phyloP scores from a whole-genome alignment of 192 early-diverging fungal species.

The Mortierella hygrophila region DNA sequence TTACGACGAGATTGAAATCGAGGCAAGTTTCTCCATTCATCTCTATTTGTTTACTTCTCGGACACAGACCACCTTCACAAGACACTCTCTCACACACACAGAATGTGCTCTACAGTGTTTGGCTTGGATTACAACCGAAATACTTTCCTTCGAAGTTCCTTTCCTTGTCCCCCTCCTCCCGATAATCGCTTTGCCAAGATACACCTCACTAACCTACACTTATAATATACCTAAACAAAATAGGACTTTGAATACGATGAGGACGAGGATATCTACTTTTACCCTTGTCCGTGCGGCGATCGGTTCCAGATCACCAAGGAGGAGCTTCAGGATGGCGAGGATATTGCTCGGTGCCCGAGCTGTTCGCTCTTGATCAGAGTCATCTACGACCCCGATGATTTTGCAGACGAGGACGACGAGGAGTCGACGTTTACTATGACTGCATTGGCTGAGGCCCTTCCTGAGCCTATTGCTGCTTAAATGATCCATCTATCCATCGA shows the following conservation, averaged over 20 bases:
- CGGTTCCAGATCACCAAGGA: conserved; percentile 88
- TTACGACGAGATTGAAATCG: conserved; percentile 75
- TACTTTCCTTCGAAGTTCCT: not conserved
- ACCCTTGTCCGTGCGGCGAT: conserved; percentile 98
- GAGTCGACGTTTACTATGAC: conserved; percentile 58
- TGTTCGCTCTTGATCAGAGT: conserved; percentile 94
- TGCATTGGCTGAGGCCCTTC: conserved; percentile 50
- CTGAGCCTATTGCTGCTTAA: conserved; percentile 49
- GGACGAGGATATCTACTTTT: conserved; percentile 84
- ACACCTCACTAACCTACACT: not conserved
- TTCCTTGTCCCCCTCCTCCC: not conserved
- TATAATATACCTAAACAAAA: not conserved
- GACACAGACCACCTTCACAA: conserved; percentile 1
- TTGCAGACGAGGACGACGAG: conserved; percentile 65
- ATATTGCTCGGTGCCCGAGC: conserved; percentile 90
- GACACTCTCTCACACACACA: not conserved
- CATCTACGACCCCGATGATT: conserved; percentile 88
- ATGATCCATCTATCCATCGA: conserved; percentile 13
- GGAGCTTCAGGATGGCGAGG: conserved; percentile 84
- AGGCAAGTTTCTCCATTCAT: conserved; percentile 26
- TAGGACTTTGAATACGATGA: conserved; percentile 97
- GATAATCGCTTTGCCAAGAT: not conserved
- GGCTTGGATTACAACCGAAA: not conserved
- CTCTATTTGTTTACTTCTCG: not conserved
- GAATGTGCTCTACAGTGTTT: too few species aligned